Percentiles rank a stretch among this genome's conserved stretches.
Conservation (phyloP, 768 basidiomycete species). For the Candolleomyces eurysporus region DNA sequence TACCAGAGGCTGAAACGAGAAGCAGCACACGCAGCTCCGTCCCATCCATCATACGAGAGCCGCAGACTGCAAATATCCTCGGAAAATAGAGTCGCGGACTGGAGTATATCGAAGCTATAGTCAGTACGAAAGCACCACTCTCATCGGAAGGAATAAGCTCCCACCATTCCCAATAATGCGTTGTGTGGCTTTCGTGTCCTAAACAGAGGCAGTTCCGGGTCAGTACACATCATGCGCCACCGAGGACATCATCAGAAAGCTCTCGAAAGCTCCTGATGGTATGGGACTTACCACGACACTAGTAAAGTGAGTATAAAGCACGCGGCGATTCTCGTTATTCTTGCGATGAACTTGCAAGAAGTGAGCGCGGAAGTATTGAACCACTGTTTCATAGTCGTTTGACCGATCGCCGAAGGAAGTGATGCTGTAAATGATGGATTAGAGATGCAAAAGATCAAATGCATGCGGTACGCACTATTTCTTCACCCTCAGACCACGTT, state of each 20-base stretch:
- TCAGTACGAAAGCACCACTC: neutral
- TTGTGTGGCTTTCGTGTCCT: conserved; percentile 85
- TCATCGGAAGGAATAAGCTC: conserved; percentile 17
- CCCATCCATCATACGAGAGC: conserved; percentile 51
- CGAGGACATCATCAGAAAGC: neutral
- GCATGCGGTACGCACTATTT: conserved; percentile 61
- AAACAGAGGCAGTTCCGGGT: conserved; percentile 5
- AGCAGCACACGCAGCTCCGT: no score
- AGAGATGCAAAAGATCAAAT: conserved; percentile 5
- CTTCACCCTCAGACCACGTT: conserved; percentile 64
- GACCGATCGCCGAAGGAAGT: conserved; percentile 76
- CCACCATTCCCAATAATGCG: conserved; percentile 79
- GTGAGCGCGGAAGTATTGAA: conserved; percentile 85
- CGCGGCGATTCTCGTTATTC: conserved; percentile 77
- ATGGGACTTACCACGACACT: conserved; percentile 64
- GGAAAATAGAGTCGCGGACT: conserved; percentile 77
- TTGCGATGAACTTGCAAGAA: conserved; percentile 79
- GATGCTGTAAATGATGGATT: conserved; percentile 44
- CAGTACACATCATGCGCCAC: conserved; percentile 1
- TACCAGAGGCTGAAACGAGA: no score
- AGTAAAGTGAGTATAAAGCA: conserved; percentile 80
- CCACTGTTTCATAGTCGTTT: conserved; percentile 81
- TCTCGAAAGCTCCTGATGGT: neutral
- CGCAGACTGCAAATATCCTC: conserved; percentile 71
- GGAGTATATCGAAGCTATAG: conserved; percentile 8